These are phyloP conservation scores for Sorghum bicolor DNA, from an alignment of 176 grass and related monocot species.

Conservation along the genomic window Sorghum_bicolor_NCBIv3 NC_012870.2:13503501-13504000, in stretches of 20 bases:
- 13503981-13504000: background rate
- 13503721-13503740: no score
- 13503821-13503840: slow-evolving; percentile 42
- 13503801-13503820: background rate
- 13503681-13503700: slow-evolving; percentile 73
- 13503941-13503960: slow-evolving; percentile 19
- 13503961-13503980: slow-evolving; percentile 1
- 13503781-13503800: slow-evolving; percentile 28
- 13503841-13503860: slow-evolving; percentile 43
- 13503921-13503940: background rate
- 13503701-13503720: no score
- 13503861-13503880: slow-evolving; percentile 65
- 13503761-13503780: no score
- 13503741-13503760: no score
- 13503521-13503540: no score
- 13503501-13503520: no score
- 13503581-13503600: no score
- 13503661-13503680: slow-evolving; percentile 84
- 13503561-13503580: no score
- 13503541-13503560: no score
- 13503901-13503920: slow-evolving; percentile 11
- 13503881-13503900: slow-evolving; percentile 57
- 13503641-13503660: slow-evolving; percentile 68
- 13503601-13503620: no score
- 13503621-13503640: no score